Evolutionary conservation across 78 protist species (phyloP), one percentile per base, ranked within the genome.

Genomic region (Diacronema lutheri): DNA sequence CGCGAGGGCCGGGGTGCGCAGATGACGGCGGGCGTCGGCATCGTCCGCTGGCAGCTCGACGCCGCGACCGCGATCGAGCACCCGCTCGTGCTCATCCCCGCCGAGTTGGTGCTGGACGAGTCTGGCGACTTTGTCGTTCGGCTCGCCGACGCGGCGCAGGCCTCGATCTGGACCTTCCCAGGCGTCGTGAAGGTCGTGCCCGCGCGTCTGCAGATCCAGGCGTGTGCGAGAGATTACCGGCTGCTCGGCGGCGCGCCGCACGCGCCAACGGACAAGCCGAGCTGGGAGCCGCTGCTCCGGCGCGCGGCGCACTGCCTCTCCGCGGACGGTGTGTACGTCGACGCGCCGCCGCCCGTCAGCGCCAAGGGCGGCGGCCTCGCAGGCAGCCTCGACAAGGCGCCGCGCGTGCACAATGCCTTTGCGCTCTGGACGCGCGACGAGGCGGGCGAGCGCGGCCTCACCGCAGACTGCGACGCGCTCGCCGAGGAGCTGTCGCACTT

Each of bases 271-370:
- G 73, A 12, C 35, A 7, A 6, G 25, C 6, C 11, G 66, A 21
- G 14, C 44, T 69, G 76, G 76, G 76, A 38, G 31, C 46, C 46
- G 55, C 76, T 69, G 11, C 50, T 69, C 37, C 25, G 4, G n/a
- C 76, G 76, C 76, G 76, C 76, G n/a, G 76, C 76, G 56, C 76
- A 69, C 37, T 13, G 26, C 19, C 76, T 69, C 76, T 7, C 76
- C n/a, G 56, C 76, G 31, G 50, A 69, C 76, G 76, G 76, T 55
- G 46, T 69, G n/a, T 69, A 69, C 76, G 76, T 69, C 55, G 55
- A 33, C 55, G 50, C 12, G 29, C 25, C 55, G 55, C 55, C 76
- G 50, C 16, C 10, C 31, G 1, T 2, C 61, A 4, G 1, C 23
- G 23, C 61, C 61, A 69, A 69, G 50, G 76, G 76, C 50, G 76